Conservation (phyloP, 331 rosid species). For the Quercus lobata region DNA sequence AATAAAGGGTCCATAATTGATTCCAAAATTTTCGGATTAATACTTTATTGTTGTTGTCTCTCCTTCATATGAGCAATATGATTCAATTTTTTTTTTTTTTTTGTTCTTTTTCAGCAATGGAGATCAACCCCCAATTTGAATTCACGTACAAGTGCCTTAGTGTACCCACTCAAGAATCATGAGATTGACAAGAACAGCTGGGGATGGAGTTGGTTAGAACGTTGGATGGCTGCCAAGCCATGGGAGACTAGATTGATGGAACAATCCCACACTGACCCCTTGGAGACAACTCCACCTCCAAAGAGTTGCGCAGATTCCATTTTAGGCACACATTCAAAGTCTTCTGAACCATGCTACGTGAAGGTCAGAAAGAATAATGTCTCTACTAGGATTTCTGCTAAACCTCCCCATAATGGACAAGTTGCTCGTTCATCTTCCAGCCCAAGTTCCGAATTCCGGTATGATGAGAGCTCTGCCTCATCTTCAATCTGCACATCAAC, state of each 20-base stretch:
- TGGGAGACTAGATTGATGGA: slow-evolving; percentile 97
- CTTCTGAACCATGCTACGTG: slow-evolving; percentile 45
- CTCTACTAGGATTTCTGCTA: slow-evolving; percentile 78
- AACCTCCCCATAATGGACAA: slow-evolving; percentile 65
- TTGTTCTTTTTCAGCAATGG: slow-evolving; percentile 54
- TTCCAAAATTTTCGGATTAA: too few species aligned
- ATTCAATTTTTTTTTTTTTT: background rate
- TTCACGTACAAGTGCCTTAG: slow-evolving; percentile 27
- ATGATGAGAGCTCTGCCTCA: slow-evolving; percentile 89
- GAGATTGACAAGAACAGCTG: slow-evolving; percentile 60
- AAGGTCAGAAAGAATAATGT: slow-evolving; percentile 82
- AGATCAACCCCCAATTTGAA: slow-evolving; percentile 46
- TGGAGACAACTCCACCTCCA: slow-evolving; percentile 60
- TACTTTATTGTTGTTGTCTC: too few species aligned
- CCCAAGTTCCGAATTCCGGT: slow-evolving; percentile 86
- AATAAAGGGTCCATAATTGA: too few species aligned
- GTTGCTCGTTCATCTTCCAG: slow-evolving; percentile 81
- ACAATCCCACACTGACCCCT: slow-evolving; percentile 49
- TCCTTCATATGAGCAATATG: background rate
- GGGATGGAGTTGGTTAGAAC: slow-evolving; percentile 99
- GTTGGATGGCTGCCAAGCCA: slow-evolving; percentile 99
- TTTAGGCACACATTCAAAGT: slow-evolving; percentile 37
- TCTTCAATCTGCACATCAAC: slow-evolving; percentile 86
- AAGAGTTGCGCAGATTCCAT: slow-evolving; percentile 50
- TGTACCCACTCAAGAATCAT: slow-evolving; percentile 41